Conservation (phyloP, 352 stramenopile species). For the Phytophthora macrochlamydospora region DNA sequence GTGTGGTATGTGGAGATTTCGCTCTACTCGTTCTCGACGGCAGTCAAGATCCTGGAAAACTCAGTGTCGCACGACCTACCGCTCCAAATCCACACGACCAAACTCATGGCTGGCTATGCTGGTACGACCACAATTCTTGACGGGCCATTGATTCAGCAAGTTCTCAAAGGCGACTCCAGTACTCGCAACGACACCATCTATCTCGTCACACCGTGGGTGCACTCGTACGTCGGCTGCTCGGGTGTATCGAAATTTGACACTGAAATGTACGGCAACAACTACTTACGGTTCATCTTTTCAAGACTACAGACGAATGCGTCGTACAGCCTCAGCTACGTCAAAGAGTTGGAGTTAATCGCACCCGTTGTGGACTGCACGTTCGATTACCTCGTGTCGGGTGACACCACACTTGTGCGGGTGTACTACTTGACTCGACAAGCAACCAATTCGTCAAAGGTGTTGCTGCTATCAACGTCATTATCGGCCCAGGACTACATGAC, state of each 20-base stretch:
- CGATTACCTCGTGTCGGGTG: constrained; percentile 17
- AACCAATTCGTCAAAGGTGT: constrained; percentile 19
- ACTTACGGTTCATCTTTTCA: constrained; percentile 31
- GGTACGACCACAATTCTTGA: constrained; percentile 28
- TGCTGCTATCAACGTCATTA: constrained; percentile 29
- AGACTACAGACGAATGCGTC: constrained; percentile 17
- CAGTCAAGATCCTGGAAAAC: constrained; percentile 21
- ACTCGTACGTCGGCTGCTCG: constrained; percentile 31
- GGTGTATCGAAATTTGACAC: constrained; percentile 11
- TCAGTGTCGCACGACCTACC: constrained; percentile 23
- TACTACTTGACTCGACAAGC: constrained; percentile 31
- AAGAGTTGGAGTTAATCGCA: constrained; percentile 34
- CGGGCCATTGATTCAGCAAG: constrained; percentile 37
- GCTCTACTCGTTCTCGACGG: constrained; percentile 13
- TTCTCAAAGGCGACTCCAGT: constrained; percentile 24
- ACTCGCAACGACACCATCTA: constrained; percentile 46
- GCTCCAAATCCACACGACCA: constrained; percentile 11
- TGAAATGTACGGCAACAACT: constrained; percentile 39
- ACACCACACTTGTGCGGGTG: constrained; percentile 21
- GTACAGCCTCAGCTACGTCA: constrained; percentile 37
- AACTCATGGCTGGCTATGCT: constrained; percentile 34
- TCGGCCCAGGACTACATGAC: constrained; percentile 38
- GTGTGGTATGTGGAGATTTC: constrained; percentile 31
- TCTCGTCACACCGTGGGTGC: constrained; percentile 25
- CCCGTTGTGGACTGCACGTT: constrained; percentile 51